Evolutionary conservation across 2,329 filamentous ascomycete species (phyloP).

Genomic region (Trichophyton verrucosum): DNA sequence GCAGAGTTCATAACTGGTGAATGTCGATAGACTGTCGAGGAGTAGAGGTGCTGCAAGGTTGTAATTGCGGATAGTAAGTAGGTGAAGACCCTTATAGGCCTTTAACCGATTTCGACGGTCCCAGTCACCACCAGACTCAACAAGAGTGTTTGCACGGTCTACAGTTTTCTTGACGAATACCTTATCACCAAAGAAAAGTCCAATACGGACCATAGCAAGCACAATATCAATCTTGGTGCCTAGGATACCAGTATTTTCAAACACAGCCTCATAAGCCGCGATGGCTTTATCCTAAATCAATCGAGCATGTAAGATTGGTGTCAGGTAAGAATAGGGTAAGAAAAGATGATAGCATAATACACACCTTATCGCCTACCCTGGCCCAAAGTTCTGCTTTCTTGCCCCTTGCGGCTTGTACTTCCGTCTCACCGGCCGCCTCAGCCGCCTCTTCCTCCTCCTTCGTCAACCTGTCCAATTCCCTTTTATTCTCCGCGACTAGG

Average conservation of each 20-base stretch:
- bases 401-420: slow-evolving; percentile 80
- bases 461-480: slow-evolving; percentile 62
- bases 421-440: slow-evolving; percentile 91
- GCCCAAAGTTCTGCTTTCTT: slow-evolving; percentile 97
- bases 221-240: slow-evolving; percentile 96
- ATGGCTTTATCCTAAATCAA: slow-evolving; percentile 72
- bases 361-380: slow-evolving; percentile 85
- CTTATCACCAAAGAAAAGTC: slow-evolving; percentile 92
- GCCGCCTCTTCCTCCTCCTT: slow-evolving; percentile 88
- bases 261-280: slow-evolving; percentile 78
- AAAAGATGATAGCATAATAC: neutral
- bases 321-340: slow-evolving; percentile 9
- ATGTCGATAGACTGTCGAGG: slow-evolving; percentile 92
- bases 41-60: slow-evolving; percentile 79
- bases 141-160: slow-evolving; percentile 75
- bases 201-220: slow-evolving; percentile 88
- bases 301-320: slow-evolving; percentile 1
- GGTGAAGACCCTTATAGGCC: slow-evolving; percentile 91
- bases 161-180: slow-evolving; percentile 85
- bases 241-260: slow-evolving; percentile 94
- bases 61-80: slow-evolving; percentile 86
- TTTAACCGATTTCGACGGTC: slow-evolving; percentile 95
- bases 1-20: slow-evolving; percentile 97
- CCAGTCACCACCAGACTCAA: slow-evolving; percentile 95
- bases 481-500: slow-evolving; percentile 63